Conservation (phyloP, 192 early-diverging fungal genomes). For the Pecoramyces ruminantium region DNA sequence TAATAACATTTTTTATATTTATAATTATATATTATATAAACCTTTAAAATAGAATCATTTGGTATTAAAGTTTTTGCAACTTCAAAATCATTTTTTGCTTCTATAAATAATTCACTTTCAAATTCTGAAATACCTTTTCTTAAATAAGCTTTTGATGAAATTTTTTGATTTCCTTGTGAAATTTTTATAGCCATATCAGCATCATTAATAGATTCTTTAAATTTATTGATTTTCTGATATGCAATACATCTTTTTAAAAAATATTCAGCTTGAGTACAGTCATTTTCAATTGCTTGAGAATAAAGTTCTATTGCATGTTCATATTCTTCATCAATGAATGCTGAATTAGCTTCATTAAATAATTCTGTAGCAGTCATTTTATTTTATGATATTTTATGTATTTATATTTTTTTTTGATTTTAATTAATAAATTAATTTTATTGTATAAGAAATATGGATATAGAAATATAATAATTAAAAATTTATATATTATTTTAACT, state of each 20-base stretch:
- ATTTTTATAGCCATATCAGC: constrained; percentile 38
- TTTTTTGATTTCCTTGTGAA: constrained; percentile 21
- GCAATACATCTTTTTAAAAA: constrained; percentile 45
- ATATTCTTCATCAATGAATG: constrained; percentile 65
- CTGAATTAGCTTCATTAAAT: constrained; percentile 41
- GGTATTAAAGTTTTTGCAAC: neutral
- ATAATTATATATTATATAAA: too few species aligned
- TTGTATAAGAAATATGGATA: too few species aligned
- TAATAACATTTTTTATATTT: too few species aligned
- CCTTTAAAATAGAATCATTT: neutral
- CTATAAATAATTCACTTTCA: neutral
- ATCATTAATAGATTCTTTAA: constrained; percentile 41
- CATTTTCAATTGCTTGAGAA: constrained; percentile 41
- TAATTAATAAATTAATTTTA: too few species aligned
- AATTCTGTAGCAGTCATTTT: neutral
- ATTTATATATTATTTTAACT: too few species aligned
- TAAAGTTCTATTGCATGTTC: constrained; percentile 51
- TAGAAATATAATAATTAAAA: too few species aligned
- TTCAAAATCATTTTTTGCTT: neutral
- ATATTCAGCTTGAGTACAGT: constrained; percentile 43
- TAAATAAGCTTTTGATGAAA: constrained; percentile 46
- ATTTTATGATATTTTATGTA: neutral
- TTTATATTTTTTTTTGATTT: neutral
- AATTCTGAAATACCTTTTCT: constrained; percentile 22
- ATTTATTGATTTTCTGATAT: constrained; percentile 45